These are phyloP conservation scores for Solanum clarkiae DNA, from an alignment of 257 asterid genomes.

Conservation along the genomic window DNA sequence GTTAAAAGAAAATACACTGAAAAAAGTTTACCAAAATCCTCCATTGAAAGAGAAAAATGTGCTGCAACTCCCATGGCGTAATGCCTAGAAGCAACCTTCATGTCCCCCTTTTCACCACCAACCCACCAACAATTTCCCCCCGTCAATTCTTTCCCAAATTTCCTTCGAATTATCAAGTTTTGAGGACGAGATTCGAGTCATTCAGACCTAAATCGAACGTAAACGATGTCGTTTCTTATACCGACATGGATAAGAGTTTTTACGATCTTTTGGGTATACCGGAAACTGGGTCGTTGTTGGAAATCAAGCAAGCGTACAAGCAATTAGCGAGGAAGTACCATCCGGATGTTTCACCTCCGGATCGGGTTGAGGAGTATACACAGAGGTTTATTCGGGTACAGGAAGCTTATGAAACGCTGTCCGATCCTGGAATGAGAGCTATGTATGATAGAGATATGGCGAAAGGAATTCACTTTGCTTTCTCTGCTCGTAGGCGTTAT, in stretches of 20 bases:
- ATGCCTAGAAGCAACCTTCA: not conserved
- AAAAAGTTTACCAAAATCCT: not conserved
- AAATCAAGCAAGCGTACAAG: slow-evolving; percentile 85
- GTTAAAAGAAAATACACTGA: not conserved
- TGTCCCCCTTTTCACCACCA: not conserved
- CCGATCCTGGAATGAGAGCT: slow-evolving; percentile 63
- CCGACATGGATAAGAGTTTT: slow-evolving; percentile 8
- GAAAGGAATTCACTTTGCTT: slow-evolving; percentile 43
- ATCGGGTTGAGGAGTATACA: slow-evolving; percentile 59
- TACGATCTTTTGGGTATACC: slow-evolving; percentile 74
- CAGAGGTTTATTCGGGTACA: slow-evolving; percentile 57
- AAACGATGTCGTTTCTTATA: not conserved
- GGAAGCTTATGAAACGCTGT: slow-evolving; percentile 81
- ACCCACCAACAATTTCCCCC: not conserved
- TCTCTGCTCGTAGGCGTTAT: slow-evolving; percentile 28
- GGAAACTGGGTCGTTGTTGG: slow-evolving; percentile 39
- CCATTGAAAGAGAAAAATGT: not conserved
- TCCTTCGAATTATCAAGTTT: not conserved
- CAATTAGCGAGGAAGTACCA: slow-evolving; percentile 80
- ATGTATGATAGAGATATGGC: slow-evolving; percentile 52
- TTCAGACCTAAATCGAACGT: not conserved
- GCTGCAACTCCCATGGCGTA: not conserved
- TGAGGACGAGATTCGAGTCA: not conserved
- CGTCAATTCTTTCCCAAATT: not conserved
- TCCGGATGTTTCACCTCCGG: slow-evolving; percentile 95